A percentile compares a stretch with the other conserved stretches of the same genome.
phyloP scores from a whole-genome alignment of 2,329 filamentous ascomycete genomes.

The Simplicillium sp. region DNA sequence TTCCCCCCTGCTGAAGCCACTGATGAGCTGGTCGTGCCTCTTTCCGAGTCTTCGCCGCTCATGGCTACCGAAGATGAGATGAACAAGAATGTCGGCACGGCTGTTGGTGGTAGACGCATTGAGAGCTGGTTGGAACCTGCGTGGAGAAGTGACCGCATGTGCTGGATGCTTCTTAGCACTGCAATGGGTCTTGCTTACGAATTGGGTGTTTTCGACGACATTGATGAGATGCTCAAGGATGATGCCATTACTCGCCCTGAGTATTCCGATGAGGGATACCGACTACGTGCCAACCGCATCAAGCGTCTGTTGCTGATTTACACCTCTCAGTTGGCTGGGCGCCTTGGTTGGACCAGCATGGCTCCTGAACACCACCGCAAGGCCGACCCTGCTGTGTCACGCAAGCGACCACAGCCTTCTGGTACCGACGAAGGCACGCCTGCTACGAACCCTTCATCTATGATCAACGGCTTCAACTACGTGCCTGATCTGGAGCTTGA shows the following conservation, averaged over 20 bases:
- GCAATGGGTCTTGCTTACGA: slow-evolving; percentile 87
- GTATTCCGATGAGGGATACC: slow-evolving; percentile 67
- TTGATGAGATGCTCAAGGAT: slow-evolving; percentile 58
- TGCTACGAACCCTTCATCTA: slow-evolving; percentile 43
- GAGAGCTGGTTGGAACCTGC: slow-evolving; percentile 95
- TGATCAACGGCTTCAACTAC: slow-evolving; percentile 53
- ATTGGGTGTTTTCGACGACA: slow-evolving; percentile 88
- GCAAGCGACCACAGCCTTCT: slow-evolving; percentile 30
- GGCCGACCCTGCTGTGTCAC: slow-evolving; percentile 45
- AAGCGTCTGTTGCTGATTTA: slow-evolving; percentile 85
- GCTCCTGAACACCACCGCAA: slow-evolving; percentile 60
- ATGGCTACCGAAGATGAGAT: slow-evolving; percentile 27
- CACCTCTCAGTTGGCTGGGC: slow-evolving; percentile 84
- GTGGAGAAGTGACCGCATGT: slow-evolving; percentile 92
- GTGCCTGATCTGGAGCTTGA: slow-evolving; percentile 58
- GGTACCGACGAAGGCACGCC: slow-evolving; percentile 50
- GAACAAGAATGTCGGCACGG: slow-evolving; percentile 28
- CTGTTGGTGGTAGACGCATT: slow-evolving; percentile 74
- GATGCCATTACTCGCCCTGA: slow-evolving; percentile 51
- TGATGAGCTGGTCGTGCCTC: slow-evolving; percentile 57
- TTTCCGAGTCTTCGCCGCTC: slow-evolving; percentile 38
- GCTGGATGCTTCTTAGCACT: slow-evolving; percentile 93
- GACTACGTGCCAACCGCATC: slow-evolving; percentile 70
- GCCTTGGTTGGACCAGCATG: slow-evolving; percentile 90
- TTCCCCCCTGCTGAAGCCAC: slow-evolving; percentile 77